Evolutionary conservation across 2,329 filamentous ascomycete species (phyloP).

Genomic region (Pyricularia sp.): DNA sequence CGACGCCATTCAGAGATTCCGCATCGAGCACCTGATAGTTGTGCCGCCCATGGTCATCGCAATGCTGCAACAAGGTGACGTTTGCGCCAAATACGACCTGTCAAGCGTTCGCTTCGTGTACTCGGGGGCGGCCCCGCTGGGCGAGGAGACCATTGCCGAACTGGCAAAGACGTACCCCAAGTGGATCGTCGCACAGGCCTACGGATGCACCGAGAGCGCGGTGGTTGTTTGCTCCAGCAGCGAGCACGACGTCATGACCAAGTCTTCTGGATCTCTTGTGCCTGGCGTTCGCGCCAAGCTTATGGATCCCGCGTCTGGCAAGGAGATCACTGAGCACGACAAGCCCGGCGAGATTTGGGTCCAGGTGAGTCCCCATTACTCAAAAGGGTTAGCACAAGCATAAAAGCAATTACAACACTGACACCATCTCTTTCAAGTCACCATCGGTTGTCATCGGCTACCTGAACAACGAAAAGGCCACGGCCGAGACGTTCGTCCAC

Average conservation of each 20-base stretch:
- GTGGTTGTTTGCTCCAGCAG: conserved; percentile 55
- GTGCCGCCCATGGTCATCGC: conserved; percentile 77
- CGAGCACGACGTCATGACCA: conserved; percentile 56
- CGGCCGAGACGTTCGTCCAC: conserved; percentile 63
- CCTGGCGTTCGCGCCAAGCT: conserved; percentile 58
- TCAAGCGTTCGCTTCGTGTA: conserved; percentile 57
- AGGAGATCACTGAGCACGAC: conserved; percentile 55
- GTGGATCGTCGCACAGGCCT: conserved; percentile 60
- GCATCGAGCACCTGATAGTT: conserved; percentile 32
- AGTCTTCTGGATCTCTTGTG: conserved; percentile 62
- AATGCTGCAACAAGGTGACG: conserved; percentile 55
- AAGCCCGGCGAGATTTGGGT: conserved; percentile 74
- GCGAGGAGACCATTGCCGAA: conserved; percentile 60
- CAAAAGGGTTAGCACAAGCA: too few species aligned
- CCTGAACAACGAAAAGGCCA: conserved; percentile 77
- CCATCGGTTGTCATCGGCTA: conserved; percentile 69
- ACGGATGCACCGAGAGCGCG: conserved; percentile 70
- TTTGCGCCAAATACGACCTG: conserved; percentile 60
- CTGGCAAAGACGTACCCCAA: conserved; percentile 50
- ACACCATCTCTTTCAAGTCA: not conserved
- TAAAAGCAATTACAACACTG: not conserved
- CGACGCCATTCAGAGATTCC: conserved; percentile 54
- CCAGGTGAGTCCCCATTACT: conserved; percentile 18
- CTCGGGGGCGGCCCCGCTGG: conserved; percentile 71
- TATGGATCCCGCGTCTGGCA: conserved; percentile 50